Evolutionary conservation across 345 rosid genomes (phyloP), one percentile per base, ranked within the genome.

Genomic region (Iberis pinnata): DNA sequence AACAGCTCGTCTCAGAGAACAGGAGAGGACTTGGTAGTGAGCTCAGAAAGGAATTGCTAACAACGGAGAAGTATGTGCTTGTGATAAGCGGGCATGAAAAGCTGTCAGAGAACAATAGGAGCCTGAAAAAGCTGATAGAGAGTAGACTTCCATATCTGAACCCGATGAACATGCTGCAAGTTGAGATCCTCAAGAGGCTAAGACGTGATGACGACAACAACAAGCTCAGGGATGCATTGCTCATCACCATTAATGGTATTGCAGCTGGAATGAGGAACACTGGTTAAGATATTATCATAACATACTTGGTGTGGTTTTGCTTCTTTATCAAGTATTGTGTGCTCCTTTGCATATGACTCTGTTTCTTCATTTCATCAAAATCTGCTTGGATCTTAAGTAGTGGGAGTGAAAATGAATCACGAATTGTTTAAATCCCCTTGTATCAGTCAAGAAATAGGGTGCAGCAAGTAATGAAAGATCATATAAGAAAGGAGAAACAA

Each of bases 241-340:
- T 83, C 12, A 85, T 92, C 67, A 88, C 97, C 25, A 83, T 85
- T 25, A 88, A 88, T 40, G 95, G 97, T 31, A 92, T 92, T 18
- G 98, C 97, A 43, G 97, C 98, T 16, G 97, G 97, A 14, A 92
- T 85, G 96, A 81, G 95, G 73, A 88, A 83, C 62, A 85, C 97
- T 0, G 89, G 95, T 69, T 80, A 61, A 66, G 25, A 6, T 22
- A 22, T 6, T 22, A 22, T 2, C 25, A n/a, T 2, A 2, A 22
- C n/a, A 22, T 6, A 22, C n/a, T n/a, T n/a, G n/a, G n/a, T n/a
- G n/a, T n/a, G n/a, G n/a, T n/a, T n/a, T n/a, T n/a, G n/a, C n/a
- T n/a, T n/a, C n/a, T n/a, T n/a, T n/a, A n/a, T n/a, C n/a, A n/a
- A n/a, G n/a, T n/a, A n/a, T n/a, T n/a, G n/a, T n/a, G n/a, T n/a